Evolutionary conservation across 768 basidiomycete genomes (phyloP), one percentile per base, ranked within the genome.

Genomic region (Lyophyllum decastes): DNA sequence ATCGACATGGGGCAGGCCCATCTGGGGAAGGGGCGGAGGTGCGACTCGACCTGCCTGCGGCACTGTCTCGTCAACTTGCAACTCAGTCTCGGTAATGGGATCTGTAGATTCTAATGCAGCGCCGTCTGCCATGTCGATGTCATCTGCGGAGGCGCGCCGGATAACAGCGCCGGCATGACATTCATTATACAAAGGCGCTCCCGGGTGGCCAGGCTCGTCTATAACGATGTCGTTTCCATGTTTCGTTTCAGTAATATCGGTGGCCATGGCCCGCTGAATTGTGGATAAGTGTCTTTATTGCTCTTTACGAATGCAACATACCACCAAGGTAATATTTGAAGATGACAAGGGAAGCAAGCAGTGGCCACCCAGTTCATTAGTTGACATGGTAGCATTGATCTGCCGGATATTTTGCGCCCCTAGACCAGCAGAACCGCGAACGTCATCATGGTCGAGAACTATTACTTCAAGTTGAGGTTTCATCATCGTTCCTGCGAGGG

Each of bases 371-470:
- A 8, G n/a, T 19, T 22, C 47, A 14, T 48, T 25, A 19, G 30
- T 14, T 2, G 26, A 26, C 26, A 48, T n/a, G 16, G 16, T 30
- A 1, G 16, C 30, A 25, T 48, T 17, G 17, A 47, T 24, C 17
- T 8, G 16, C 26, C 16, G 12, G 22, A 22, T 2, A 30, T 16
- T 10, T 5, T n/a, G 47, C 17, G 17, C 44, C 11, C 40, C 45
- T 27, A 26, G 8, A 46, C n/a, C 19, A 38, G 24, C 1, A 40
- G 54, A 17, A 16, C 7, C n/a, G 26, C 5, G 14, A 26, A 33
- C n/a, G 3, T 54, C 52, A 46, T 47, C 60, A 40, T 49, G 33
- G n/a, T 51, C 41, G 16, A 61, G 16, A 0, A 50, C 55, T n/a
- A 54, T 51, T 21, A 46, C 34, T 38, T 57, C 34, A 9, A 19